Evolutionary conservation across 2,329 filamentous ascomycete species (phyloP), one percentile per base, ranked within the genome.

Genomic region (Geosmithia morbida): DNA sequence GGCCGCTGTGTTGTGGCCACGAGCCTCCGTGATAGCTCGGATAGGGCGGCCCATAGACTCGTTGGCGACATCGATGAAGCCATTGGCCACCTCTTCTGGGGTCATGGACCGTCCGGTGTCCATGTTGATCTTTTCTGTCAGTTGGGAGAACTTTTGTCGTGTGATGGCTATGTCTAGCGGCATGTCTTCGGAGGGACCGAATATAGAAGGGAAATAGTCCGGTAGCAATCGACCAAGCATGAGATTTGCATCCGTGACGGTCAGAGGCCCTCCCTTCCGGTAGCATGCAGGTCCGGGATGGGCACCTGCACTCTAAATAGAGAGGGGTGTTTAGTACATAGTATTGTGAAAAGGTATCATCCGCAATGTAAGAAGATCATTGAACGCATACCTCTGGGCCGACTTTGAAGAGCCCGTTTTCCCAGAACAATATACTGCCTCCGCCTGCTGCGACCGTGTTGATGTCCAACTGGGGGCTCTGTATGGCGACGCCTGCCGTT

Each of bases 181-280:
- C 61, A 92, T 77, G 48, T 95, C 73, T 59, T 96, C 89, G 41
- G 88, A 83, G 60, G 86, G 83, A 43, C 90, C 90, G 55, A 97
- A 96, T 50, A 97, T 96, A 61, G 89, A 90, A 0, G 89, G 88
- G 58, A 96, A 96, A 69, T 90, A 94, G 51, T 92, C 85, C 0
- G 89, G 88, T 2, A 95, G 66, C 2, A 97, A 68, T 33, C 88
- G 76, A 0, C 89, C 88, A 0, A 95, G 77, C 55, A 87, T 87
- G 3, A 94, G 63, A 55, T 95, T 95, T 1, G 88, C 88, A 59
- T 96, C 88, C 0, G 89, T 96, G 16, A 96, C 88, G 0, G 89
- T 90, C 4, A 89, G 72, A 3, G 88, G 88, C 0, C 88, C 88
- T 0, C 83, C 86, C 62, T 95, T 95, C 33, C 87, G 77, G 62